phyloP scores from a whole-genome alignment of 495 filamentous ascomycete genomes.

The Rusavskia elegans region DNA sequence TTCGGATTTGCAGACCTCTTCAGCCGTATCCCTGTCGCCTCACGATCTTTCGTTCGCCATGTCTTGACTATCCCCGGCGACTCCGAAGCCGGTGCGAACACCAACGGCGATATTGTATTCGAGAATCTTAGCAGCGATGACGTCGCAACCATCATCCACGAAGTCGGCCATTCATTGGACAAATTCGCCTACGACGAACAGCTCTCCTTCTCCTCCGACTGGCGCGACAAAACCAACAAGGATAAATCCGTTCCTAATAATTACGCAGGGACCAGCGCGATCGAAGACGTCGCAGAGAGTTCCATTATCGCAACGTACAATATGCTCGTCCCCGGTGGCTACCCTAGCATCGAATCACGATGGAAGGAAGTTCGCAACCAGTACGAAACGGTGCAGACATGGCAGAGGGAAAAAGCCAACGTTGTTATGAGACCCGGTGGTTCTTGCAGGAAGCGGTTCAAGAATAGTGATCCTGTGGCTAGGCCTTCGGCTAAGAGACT shows the following conservation, averaged over 20 bases:
- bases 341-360: neutral
- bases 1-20: slow-evolving; percentile 14
- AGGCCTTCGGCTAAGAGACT: neutral
- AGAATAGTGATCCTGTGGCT: neutral
- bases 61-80: slow-evolving; percentile 6
- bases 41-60: slow-evolving; percentile 14
- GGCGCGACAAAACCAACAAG: neutral
- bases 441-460: neutral
- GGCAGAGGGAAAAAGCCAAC: neutral
- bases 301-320: neutral
- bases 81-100: neutral
- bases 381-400: neutral
- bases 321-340: neutral
- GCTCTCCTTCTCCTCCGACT: neutral
- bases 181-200: neutral
- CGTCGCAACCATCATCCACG: neutral
- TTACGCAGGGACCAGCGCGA: neutral
- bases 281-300: neutral
- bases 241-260: neutral
- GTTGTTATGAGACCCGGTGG: neutral
- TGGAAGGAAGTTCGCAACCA: neutral
- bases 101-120: neutral
- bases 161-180: neutral
- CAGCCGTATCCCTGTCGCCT: slow-evolving; percentile 18
- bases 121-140: no score